These are phyloP conservation scores for Cystobasidium onofrii DNA, from an alignment of 768 basidiomycete genomes.

Conservation along the genomic window DNA sequence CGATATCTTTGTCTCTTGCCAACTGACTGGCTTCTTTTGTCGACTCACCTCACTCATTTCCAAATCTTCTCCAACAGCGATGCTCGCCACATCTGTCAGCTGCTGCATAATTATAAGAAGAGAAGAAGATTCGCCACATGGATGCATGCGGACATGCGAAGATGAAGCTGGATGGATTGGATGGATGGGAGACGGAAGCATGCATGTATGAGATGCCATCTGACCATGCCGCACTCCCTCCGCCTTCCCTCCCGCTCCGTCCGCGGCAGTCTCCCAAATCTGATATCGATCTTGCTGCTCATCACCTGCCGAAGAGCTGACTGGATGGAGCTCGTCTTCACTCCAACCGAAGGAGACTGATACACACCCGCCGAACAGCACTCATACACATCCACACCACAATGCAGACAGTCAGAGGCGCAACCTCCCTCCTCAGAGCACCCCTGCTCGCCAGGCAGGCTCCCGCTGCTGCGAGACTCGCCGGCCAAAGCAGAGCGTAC, in stretches of 20 bases:
- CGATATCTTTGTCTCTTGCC: no score
- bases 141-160: background rate
- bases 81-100: no score
- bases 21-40: no score
- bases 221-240: background rate
- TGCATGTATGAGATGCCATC: background rate
- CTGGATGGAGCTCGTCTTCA: background rate
- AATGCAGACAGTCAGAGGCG: conserved; percentile 6
- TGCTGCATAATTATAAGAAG: no score
- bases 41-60: no score
- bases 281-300: background rate
- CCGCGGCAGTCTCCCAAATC: background rate
- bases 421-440: conserved; percentile 9
- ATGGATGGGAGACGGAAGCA: background rate
- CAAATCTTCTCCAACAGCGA: no score
- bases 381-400: background rate
- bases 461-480: background rate
- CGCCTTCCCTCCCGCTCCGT: background rate
- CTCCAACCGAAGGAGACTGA: background rate
- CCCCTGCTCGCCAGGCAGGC: background rate
- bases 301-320: background rate
- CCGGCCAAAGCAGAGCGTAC: conserved; percentile 20
- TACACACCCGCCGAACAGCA: background rate
- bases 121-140: background rate
- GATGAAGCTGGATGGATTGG: background rate